Evolutionary conservation across 371 early-diverging fungal genomes (phyloP), one percentile per base, ranked within the genome.

Genomic region (Actinomortierella ambigua): DNA sequence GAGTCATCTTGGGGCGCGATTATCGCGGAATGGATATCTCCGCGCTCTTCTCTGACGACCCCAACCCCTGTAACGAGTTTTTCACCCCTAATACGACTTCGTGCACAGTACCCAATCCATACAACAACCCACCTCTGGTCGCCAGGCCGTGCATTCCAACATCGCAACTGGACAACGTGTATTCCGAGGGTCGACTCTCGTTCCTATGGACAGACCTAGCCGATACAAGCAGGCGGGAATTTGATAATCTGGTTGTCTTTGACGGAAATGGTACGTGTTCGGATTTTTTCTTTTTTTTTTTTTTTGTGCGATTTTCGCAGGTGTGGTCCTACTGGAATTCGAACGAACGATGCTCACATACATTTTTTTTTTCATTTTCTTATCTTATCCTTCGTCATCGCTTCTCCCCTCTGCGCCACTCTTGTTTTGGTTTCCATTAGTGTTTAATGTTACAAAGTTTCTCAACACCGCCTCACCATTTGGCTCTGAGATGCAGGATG

Each of bases 1-100:
- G 68, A 4, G 41, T 83, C 39, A 77, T 76, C 43, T 50, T 86
- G 42, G 77, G 80, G 17, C 73, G 59, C 14, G 86, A 84, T 51
- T 86, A 79, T 46, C 76, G 75, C 18, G 82, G 77, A 42, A 75
- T 75, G 22, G 86, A 86, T 48, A 71, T 86, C 52, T 69, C 80
- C 8, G 28, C 63, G 2, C 80, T 86, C 22, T 86, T 86, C 70
- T 75, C 76, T 49, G 83, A 81, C 24, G 79, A 75, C 60, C 69
- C 71, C 0, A 52, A 27, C 3, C 77, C 78, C 26, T 86, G 86
- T 54, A 7, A 55, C 0, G 4, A 28, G 1, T 83, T 69, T 54
- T 61, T 55, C 26, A 63, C 56, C 27, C 41, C 55, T 17, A 52
- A 53, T 49, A 42, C 61, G 43, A 59, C 61, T 9, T 44, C 4